Percentiles rank a stretch among this genome's conserved stretches.
Conservation (phyloP, 352 stramenopile species). For the Blastocystis sp. region DNA sequence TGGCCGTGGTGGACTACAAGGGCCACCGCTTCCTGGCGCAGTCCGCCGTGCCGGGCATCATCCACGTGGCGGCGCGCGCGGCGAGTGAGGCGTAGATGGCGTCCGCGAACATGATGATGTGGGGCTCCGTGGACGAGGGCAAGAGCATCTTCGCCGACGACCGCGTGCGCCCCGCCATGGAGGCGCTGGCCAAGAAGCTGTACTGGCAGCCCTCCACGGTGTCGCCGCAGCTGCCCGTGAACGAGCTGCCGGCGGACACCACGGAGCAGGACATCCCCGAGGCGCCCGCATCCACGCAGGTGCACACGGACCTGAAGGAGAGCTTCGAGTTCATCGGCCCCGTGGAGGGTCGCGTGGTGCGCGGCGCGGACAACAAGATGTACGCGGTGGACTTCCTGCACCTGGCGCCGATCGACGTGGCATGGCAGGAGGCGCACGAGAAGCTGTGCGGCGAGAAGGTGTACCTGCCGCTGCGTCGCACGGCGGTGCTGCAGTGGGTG, state of each 20-base stretch:
- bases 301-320: constrained; percentile 25
- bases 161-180: constrained; percentile 12
- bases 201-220: constrained; percentile 42
- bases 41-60: constrained; percentile 35
- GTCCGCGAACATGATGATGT: constrained; percentile 61
- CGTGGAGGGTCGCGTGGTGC: constrained; percentile 62
- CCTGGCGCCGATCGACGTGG: constrained; percentile 38
- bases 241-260: not conserved
- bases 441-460: not conserved
- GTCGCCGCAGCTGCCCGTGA: not conserved
- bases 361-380: constrained; percentile 50
- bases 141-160: constrained; percentile 44
- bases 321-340: constrained; percentile 38
- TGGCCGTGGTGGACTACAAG: constrained; percentile 59
- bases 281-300: not conserved
- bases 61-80: not conserved
- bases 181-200: constrained; percentile 36
- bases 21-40: constrained; percentile 56
- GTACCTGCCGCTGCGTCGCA: not conserved
- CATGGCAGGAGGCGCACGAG: constrained; percentile 27
- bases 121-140: constrained; percentile 55
- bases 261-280: constrained; percentile 16
- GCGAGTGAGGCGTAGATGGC: constrained; percentile 7
- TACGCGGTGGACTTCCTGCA: constrained; percentile 67
- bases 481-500: constrained; percentile 48